Evolutionary conservation across 208 protist genomes (phyloP).

Genomic region (Angomonas desouzai): DNA sequence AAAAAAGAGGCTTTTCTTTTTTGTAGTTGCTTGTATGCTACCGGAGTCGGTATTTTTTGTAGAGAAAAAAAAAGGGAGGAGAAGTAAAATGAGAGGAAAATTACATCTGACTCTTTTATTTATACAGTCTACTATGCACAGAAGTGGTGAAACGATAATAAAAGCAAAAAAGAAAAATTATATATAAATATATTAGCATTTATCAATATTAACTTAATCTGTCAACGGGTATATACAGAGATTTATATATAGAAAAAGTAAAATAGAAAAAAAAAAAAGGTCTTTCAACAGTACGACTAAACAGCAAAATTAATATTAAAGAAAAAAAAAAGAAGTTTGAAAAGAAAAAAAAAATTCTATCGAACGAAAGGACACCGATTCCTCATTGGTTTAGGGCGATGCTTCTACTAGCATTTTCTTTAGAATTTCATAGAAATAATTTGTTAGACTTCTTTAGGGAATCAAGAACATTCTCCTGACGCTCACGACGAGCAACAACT

Average conservation of each 20-base stretch:
- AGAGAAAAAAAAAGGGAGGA: neutral
- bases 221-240: constrained; percentile 2
- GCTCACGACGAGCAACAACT: constrained; percentile 38
- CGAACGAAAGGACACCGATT: neutral
- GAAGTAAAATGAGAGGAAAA: constrained; percentile 7
- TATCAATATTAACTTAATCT: constrained; percentile 7
- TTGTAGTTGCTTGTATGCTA: neutral
- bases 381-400: neutral
- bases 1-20: too few relatives aligned
- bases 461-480: constrained; percentile 45
- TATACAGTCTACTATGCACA: constrained; percentile 17
- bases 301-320: constrained; percentile 14
- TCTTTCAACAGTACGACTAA: constrained; percentile 5
- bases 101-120: constrained; percentile 6
- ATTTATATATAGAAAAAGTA: constrained; percentile 3
- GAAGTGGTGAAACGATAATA: constrained; percentile 5
- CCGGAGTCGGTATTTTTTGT: neutral
- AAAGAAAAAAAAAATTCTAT: constrained; percentile 13
- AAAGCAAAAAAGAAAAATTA: constrained; percentile 14
- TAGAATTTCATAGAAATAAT: constrained; percentile 48
- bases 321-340: constrained; percentile 12
- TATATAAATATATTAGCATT: constrained; percentile 1
- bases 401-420: neutral
- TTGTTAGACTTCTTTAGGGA: constrained; percentile 50
- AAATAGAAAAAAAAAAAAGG: constrained; percentile 12